Base-by-base conservation (phyloP, 208 protist species). In the Leishmania mexicana region DNA sequence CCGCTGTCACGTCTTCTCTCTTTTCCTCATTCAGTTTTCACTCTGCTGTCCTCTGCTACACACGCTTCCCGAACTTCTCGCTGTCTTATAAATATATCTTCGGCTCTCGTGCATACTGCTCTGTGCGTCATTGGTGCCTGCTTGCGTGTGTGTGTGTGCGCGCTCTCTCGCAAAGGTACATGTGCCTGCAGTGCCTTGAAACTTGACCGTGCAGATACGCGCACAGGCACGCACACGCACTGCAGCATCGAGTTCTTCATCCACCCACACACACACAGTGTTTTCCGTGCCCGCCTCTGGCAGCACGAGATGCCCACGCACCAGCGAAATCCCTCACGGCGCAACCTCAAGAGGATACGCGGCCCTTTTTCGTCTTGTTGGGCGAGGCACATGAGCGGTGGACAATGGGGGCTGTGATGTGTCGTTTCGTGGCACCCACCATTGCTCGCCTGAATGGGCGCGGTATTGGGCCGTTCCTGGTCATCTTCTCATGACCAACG, bases 61-160 rank as follows among this genome's bases (percentile, higher is more conserved):
- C 11, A 24, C 65, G 42, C 21, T 11, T 60, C 35, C 7, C 74
- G 28, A 21, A 45, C 28, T 70, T 49, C 81, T 82, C 81, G 21
- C 80, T 78, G 70, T 81, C 65, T 81, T 68, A 40, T 13, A 2
- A 21, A 81, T 82, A 81, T 82, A 75, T 64, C 76, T 47, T 21
- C 8, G 21, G 7, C 4, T 53, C 47, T 17, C 47, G 71, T 40
- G 45, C 31, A 7, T 62, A 51, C 15, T 40, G 13, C 13, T 11
- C 73, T 57, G 51, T 47, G 7, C 19, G 19, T 54, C 45, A 24
- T 38, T 38, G 19, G 31, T 54, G 49, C 31, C 15, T 75, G 47
- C n/a, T 54, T 49, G 45, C 8, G 51, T 42, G 35, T 64, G 51
- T 62, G 31, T 38, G 21, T 35, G 40, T 31, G 5, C 7, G 21